These are phyloP conservation scores for Fonsecaea pugnacius DNA, from an alignment of 2,329 filamentous ascomycete species.

Conservation along the genomic window DNA sequence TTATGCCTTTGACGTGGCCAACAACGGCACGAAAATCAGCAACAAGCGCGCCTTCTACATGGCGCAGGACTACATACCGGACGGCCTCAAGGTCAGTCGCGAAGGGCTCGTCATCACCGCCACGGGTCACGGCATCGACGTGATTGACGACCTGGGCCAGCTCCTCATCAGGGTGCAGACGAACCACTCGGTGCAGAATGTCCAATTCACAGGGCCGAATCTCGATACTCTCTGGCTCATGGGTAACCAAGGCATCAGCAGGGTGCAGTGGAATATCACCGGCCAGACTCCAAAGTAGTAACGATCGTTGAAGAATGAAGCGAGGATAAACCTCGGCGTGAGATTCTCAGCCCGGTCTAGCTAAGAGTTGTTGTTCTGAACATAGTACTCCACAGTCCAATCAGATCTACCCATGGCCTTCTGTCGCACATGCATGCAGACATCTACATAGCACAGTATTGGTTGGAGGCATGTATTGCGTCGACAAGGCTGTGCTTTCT, in stretches of 20 bases:
- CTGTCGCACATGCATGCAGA: neutral
- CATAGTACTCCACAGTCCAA: neutral
- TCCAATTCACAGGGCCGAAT: conserved; percentile 49
- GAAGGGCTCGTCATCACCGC: conserved; percentile 49
- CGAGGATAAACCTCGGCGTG: neutral
- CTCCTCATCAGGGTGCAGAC: conserved; percentile 49
- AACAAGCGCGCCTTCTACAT: conserved; percentile 49
- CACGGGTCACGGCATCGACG: conserved; percentile 47
- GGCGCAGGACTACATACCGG: conserved; percentile 46
- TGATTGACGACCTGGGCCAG: conserved; percentile 46
- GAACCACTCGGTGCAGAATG: conserved; percentile 52
- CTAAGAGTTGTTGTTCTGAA: neutral
- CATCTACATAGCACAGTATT: neutral
- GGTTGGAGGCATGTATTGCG: neutral
- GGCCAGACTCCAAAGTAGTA: conserved; percentile 39
- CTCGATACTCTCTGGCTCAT: conserved; percentile 49
- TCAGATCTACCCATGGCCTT: neutral
- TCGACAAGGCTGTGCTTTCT: neutral
- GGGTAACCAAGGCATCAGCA: conserved; percentile 46
- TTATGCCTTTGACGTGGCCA: conserved; percentile 47
- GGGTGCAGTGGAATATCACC: conserved; percentile 45
- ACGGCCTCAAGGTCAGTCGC: conserved; percentile 50
- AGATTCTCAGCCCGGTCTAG: neutral
- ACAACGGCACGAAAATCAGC: conserved; percentile 42
- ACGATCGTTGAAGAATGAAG: neutral